Conservation (phyloP, 2,329 filamentous ascomycete species). For the Coniochaeta sp. region DNA sequence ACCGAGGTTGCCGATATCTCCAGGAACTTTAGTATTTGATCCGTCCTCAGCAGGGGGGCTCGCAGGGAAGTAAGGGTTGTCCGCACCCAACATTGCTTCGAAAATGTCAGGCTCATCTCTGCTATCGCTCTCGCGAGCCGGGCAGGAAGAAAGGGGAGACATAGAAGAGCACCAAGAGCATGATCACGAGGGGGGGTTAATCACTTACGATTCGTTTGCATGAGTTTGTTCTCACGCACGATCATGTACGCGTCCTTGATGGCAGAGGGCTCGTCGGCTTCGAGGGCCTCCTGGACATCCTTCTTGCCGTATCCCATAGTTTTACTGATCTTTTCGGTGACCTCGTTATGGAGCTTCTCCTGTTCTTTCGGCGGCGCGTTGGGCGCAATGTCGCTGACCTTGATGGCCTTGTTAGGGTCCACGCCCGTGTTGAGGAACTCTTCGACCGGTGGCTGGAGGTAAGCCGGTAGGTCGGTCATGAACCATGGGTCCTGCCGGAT, state of each 20-base stretch:
- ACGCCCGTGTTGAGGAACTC: slow-evolving; percentile 93
- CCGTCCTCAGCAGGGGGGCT: slow-evolving; percentile 41
- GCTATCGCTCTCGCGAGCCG: slow-evolving; percentile 1
- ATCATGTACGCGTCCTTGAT: slow-evolving; percentile 99
- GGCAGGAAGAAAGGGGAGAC: background rate
- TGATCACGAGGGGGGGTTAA: slow-evolving; percentile 10
- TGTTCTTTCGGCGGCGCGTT: slow-evolving; percentile 71
- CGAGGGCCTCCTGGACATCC: slow-evolving; percentile 90
- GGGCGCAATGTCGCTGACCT: slow-evolving; percentile 72
- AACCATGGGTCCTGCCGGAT: slow-evolving; percentile 96
- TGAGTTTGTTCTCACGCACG: slow-evolving; percentile 93
- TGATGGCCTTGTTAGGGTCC: slow-evolving; percentile 85
- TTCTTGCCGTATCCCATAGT: slow-evolving; percentile 96
- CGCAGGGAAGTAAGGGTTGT: slow-evolving; percentile 33
- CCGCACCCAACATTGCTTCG: slow-evolving; percentile 38
- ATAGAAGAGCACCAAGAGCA: slow-evolving; percentile 14
- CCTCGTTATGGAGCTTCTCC: slow-evolving; percentile 83
- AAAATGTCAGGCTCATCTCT: slow-evolving; percentile 16
- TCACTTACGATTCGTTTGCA: slow-evolving; percentile 83
- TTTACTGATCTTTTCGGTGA: slow-evolving; percentile 92
- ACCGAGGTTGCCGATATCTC: slow-evolving; percentile 36
- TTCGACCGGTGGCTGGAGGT: slow-evolving; percentile 79
- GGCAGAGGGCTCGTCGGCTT: slow-evolving; percentile 86
- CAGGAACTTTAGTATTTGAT: slow-evolving; percentile 41
- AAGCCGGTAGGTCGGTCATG: slow-evolving; percentile 73